Conservation (phyloP, 768 basidiomycete genomes). For the Podaxis pistillaris region DNA sequence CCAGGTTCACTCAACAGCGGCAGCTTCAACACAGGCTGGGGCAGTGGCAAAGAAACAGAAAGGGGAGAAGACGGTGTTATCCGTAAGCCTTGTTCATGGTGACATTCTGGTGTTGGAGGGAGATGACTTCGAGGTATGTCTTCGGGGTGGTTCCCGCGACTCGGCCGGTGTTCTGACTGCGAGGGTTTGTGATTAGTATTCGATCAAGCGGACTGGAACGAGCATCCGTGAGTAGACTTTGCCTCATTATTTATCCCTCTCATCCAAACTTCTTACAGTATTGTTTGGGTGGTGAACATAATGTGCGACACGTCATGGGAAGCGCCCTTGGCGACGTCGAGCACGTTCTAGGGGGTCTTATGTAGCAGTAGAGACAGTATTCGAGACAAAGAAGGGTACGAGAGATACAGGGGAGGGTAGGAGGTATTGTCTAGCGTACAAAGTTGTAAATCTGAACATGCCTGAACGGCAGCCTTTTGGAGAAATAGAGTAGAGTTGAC, state of each 20-base stretch:
- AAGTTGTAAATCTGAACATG: constrained; percentile 3
- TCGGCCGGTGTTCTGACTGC: constrained; percentile 8
- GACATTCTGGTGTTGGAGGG: constrained; percentile 40
- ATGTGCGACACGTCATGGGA: not conserved
- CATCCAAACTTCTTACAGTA: constrained; percentile 2
- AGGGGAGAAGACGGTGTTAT: constrained; percentile 13
- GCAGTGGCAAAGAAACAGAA: constrained; percentile 3
- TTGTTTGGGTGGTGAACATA: constrained; percentile 11
- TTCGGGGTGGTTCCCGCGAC: constrained; percentile 1
- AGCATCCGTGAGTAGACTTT: constrained; percentile 36
- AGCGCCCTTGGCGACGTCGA: not conserved
- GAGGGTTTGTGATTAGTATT: constrained; percentile 31
- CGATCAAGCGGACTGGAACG: constrained; percentile 42
- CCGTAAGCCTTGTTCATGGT: constrained; percentile 41
- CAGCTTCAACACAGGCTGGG: not conserved
- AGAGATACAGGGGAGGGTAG: not conserved
- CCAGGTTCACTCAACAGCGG: not conserved
- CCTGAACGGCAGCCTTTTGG: constrained; percentile 13
- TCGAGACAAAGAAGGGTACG: not conserved
- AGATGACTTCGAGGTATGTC: constrained; percentile 40
- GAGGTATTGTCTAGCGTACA: constrained; percentile 4
- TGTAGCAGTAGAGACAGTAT: not conserved
- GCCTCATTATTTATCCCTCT: not conserved
- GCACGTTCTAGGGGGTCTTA: not conserved
- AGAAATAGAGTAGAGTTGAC: constrained; percentile 17